phyloP scores from a whole-genome alignment of 1,139 yeast genomes.

The Protomyces macrosporus region DNA sequence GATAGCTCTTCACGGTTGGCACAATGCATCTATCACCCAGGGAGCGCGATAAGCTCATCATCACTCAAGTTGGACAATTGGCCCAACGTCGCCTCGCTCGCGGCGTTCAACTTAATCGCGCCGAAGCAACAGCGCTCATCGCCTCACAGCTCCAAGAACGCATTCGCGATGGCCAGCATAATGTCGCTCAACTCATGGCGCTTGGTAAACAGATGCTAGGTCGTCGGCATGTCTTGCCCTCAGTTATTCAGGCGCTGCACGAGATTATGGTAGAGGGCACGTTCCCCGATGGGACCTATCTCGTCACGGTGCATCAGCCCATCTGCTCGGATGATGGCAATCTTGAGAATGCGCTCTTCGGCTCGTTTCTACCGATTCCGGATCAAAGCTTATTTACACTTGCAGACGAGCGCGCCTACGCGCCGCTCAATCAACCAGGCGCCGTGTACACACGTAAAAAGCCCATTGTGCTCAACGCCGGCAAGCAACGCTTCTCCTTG shows the following conservation, averaged over 20 bases:
- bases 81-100: conserved; percentile 28
- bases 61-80: conserved; percentile 26
- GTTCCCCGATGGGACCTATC: conserved; percentile 28
- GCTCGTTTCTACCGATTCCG: conserved; percentile 27
- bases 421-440: conserved; percentile 26
- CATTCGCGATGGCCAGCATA: conserved; percentile 27
- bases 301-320: conserved; percentile 29
- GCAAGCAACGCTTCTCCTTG: conserved; percentile 22
- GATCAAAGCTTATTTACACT: conserved; percentile 6
- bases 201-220: conserved; percentile 28
- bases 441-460: conserved; percentile 20
- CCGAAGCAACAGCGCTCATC: conserved; percentile 27
- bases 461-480: conserved; percentile 17
- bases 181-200: conserved; percentile 27
- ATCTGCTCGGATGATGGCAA: conserved; percentile 29
- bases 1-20: too few relatives aligned
- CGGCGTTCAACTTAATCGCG: conserved; percentile 25
- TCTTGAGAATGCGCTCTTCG: conserved; percentile 28
- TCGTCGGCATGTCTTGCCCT: conserved; percentile 26
- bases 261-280: conserved; percentile 29
- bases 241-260: conserved; percentile 20
- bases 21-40: conserved; percentile 27
- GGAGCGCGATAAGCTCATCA: conserved; percentile 26
- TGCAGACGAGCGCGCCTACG: conserved; percentile 15
- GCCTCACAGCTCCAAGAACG: conserved; percentile 29